Base-by-base conservation (phyloP, 176 grass and related monocot genomes). In the Elaeis guineensis region DNA sequence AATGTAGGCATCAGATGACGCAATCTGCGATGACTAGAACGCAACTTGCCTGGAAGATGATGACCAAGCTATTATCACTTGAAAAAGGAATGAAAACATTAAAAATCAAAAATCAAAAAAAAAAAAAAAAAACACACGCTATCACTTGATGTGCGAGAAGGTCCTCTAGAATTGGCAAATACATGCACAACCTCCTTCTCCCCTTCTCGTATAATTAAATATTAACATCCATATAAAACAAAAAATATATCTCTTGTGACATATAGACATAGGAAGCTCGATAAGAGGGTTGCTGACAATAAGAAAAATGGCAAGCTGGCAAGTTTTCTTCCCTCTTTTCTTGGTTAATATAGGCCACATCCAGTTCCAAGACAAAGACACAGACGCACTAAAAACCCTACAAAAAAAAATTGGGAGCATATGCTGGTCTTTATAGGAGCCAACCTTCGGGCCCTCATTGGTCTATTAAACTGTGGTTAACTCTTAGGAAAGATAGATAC, bases 91-190 rank as follows among this genome's bases (percentile, higher is more conserved):
- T 69, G 50, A n/a, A 69, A 72, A 77, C 16, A 55, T 21, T 51
- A n/a, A 62, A 77, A 57, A 26, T 1, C 23, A 23, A 23, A 23
- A 23, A 23, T 2, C 3, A 23, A 23, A 22, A 22, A 22, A 1
- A 70, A 6, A 61, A 19, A 62, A 63, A 19, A 22, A 1, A 70
- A 6, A 61, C 17, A 62, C 59, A 19, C 35, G 59, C 35, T 20
- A 73, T 57, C 44, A 26, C 21, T 86, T 78, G n/a, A 60, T 95
- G 64, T 81, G 28, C 61, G 82, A 84, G 86, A 84, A 79, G 80
- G 25, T 32, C 73, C 75, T 90, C 79, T 79, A 72, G 61, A 54
- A 86, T 82, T 79, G 90, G 82, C 78, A 69, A 50, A 21, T 21
- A 72, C 64, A 25, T 77, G 1, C 75, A 69, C 82, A 79, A 95